Percentiles rank a stretch among this genome's conserved stretches.
These are phyloP conservation scores for Solanum dulcamara DNA, from an alignment of 257 asterid genomes.

Conservation along the genomic window DNA sequence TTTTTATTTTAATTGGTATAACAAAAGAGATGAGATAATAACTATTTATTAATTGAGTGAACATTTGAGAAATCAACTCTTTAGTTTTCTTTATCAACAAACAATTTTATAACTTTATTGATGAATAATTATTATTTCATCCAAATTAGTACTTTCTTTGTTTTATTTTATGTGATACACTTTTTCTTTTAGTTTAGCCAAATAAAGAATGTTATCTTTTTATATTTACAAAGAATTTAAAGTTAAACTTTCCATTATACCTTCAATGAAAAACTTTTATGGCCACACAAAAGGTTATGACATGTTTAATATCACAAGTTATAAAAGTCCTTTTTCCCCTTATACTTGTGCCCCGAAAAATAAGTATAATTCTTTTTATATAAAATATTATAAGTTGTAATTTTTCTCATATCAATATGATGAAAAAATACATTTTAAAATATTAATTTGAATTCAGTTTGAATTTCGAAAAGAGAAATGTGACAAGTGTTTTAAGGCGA, in stretches of 20 bases:
- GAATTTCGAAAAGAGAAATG: rapidly evolving
- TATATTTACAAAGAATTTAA: not conserved
- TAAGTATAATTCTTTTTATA: not conserved
- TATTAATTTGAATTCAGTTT: not conserved
- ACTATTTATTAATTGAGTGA: too few species aligned
- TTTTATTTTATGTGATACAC: not conserved
- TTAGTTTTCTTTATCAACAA: not conserved
- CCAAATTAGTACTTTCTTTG: too few species aligned
- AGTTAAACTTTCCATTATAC: not conserved
- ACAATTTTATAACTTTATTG: too few species aligned
- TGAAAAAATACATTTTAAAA: too few species aligned
- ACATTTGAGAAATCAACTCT: not conserved
- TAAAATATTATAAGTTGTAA: not conserved
- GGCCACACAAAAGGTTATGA: not conserved
- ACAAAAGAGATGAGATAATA: too few species aligned
- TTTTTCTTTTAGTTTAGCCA: not conserved
- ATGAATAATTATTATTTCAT: not conserved
- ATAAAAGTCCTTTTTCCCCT: not conserved
- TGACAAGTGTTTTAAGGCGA: too few species aligned
- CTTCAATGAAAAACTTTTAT: not conserved
- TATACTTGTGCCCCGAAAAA: not conserved
- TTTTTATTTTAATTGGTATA: too few species aligned
- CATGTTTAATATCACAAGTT: not conserved
- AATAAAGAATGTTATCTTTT: too few species aligned
- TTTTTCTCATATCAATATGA: too few species aligned